Percentiles rank a stretch among this genome's conserved stretches.
Evolutionary conservation across 139 green algal genomes (phyloP).

Genomic region (Eudorina sp.): DNA sequence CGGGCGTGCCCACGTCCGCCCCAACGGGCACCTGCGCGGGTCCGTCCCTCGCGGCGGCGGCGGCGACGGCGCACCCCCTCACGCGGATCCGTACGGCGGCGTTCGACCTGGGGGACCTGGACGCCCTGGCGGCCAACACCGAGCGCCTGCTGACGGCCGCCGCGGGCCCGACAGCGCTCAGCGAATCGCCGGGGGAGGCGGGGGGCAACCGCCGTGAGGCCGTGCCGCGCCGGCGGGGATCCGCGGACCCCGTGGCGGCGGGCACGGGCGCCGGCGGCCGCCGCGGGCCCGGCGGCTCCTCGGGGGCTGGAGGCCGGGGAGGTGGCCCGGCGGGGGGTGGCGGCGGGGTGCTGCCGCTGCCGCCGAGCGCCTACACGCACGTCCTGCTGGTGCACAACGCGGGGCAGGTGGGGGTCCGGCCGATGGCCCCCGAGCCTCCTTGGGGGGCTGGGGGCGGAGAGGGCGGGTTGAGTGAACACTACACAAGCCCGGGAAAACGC

Average conservation of each 20-base stretch:
- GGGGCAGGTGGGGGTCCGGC: constrained; percentile 8
- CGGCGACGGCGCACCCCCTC: neutral
- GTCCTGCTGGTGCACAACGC: constrained; percentile 48
- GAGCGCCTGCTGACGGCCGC: neutral
- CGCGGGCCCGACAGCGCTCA: too few species aligned
- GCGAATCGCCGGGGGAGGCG: too few species aligned
- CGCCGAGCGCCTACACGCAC: neutral
- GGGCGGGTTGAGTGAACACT: too few species aligned
- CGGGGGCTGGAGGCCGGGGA: too few species aligned
- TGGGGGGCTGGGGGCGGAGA: too few species aligned
- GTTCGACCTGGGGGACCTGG: constrained; percentile 31
- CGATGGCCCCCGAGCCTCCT: too few species aligned
- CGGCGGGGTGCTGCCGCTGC: constrained; percentile 1
- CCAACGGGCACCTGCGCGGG: neutral
- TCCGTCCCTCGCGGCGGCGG: neutral
- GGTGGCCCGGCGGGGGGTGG: too few species aligned
- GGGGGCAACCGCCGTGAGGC: too few species aligned
- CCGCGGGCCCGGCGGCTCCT: neutral
- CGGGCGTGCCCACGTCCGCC: neutral
- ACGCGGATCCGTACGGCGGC: neutral
- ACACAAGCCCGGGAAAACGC: too few species aligned
- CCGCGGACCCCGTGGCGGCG: too few species aligned
- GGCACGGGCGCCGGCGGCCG: neutral
- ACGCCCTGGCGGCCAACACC: neutral
- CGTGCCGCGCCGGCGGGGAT: too few species aligned